phyloP scores from a whole-genome alignment of 1,284 basidiomycete genomes.

The Sanghuangporus sanghuang region DNA sequence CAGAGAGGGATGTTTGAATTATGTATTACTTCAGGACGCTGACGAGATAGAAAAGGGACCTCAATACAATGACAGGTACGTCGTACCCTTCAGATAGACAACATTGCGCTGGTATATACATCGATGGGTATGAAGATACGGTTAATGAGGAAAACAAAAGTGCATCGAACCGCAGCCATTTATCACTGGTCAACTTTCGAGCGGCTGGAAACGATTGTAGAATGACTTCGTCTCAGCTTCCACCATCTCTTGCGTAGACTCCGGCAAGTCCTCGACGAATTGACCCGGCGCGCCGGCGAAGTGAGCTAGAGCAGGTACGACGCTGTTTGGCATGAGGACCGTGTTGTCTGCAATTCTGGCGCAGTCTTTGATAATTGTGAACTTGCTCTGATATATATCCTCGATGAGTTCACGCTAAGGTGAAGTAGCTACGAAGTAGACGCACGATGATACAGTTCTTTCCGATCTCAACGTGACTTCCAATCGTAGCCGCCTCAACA shows the following conservation, averaged over 20 bases:
- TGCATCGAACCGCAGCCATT: too few relatives aligned
- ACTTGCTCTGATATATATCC: slow-evolving; percentile 70
- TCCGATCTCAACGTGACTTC: slow-evolving; percentile 92
- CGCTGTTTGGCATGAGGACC: slow-evolving; percentile 87
- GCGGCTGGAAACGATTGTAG: slow-evolving; percentile 60
- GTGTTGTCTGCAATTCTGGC: slow-evolving; percentile 85
- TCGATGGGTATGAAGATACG: too few relatives aligned
- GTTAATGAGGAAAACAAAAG: too few relatives aligned
- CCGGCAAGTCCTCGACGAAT: slow-evolving; percentile 81
- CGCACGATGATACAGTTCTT: slow-evolving; percentile 88
- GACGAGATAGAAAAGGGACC: too few relatives aligned
- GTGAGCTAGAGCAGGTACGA: slow-evolving; percentile 83
- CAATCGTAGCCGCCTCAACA: slow-evolving; percentile 92
- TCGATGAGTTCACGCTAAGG: not conserved
- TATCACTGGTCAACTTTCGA: slow-evolving; percentile 23
- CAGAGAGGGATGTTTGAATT: too few relatives aligned
- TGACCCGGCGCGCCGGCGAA: slow-evolving; percentile 92
- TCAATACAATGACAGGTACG: too few relatives aligned
- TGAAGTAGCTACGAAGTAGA: not conserved
- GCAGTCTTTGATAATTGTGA: slow-evolving; percentile 95
- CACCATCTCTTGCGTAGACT: slow-evolving; percentile 81
- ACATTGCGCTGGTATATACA: too few relatives aligned
- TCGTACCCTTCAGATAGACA: too few relatives aligned
- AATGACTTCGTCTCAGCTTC: slow-evolving; percentile 76
- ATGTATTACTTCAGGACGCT: too few relatives aligned